Evolutionary conservation across 768 basidiomycete genomes (phyloP), one percentile per base, ranked within the genome.

Genomic region (Boletus tomentosulus): DNA sequence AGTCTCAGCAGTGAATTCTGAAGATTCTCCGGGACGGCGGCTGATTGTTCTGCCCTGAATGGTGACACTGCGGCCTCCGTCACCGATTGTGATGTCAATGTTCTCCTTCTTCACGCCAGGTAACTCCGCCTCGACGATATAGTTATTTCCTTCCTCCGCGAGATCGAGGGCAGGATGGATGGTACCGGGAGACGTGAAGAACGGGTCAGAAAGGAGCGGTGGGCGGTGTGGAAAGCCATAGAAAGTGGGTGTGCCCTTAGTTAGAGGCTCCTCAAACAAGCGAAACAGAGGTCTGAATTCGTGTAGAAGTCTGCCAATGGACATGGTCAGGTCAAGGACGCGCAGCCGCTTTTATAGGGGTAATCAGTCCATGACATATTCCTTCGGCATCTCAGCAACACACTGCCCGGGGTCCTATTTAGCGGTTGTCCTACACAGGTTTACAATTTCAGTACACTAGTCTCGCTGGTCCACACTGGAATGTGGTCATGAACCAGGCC

Each of bases 41-140:
- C 70, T 69, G 45, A 68, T 62, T 37, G 80, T 68, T 61, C 77
- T 84, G 8, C 89, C 89, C 64, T 87, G 81, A 52, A 92, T 88
- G 4, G 83, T 88, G 53, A 90, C 65, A 56, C 81, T 87, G 52
- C 80, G 76, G 3, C 87, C 88, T 15, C 78, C 80, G 52, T 89
- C 84, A 9, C 86, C 86, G 54, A 91, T 74, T 8, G 81, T 77
- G 48, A 91, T 78, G 51, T 87, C 79, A 9, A 90, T 65, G 61
- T 89, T 83, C 60, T 90, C 87, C 73, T 85, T 89, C 66, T 81
- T 84, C 27, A 91, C 82, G 1, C 89, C 88, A 22, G 89, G 89
- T 27, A 92, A 62, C 62, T 92, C 89, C 2, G 87, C 87, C 62
- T 90, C 85, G 39, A 92, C 72, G 48, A 88, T 57, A 59, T 86